Evolutionary conservation across 1,139 yeast genomes (phyloP).

Genomic region (Protomyces gravidus): DNA sequence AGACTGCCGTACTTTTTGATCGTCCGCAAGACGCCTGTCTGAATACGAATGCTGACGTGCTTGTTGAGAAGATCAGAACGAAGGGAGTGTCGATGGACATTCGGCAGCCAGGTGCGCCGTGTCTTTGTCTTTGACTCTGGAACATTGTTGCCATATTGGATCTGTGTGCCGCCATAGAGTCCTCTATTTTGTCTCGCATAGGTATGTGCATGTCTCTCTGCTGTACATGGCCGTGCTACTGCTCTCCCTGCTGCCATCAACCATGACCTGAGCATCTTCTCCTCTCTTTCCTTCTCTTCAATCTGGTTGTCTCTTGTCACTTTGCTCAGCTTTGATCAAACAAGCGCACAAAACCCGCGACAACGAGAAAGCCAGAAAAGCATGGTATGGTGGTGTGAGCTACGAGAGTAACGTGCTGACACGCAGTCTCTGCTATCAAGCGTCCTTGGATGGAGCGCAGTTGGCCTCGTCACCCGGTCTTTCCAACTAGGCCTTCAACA

Average conservation of each 20-base stretch:
- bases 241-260: no score
- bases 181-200: constrained; percentile 54
- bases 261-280: neutral
- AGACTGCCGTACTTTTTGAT: constrained; percentile 14
- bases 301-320: neutral
- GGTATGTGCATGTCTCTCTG: constrained; percentile 12
- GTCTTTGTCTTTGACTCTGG: constrained; percentile 76
- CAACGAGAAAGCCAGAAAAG: neutral
- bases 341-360: neutral
- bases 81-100: constrained; percentile 64
- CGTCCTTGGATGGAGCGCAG: constrained; percentile 25
- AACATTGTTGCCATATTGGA: constrained; percentile 69
- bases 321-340: neutral
- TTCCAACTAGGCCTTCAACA: constrained; percentile 22
- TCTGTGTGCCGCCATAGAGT: constrained; percentile 78
- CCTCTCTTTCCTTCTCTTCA: no score
- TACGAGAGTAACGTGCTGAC: no score
- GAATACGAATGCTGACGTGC: constrained; percentile 54
- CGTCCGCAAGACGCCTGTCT: constrained; percentile 38
- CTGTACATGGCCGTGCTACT: no score
- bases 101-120: constrained; percentile 74
- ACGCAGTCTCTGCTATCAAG: constrained; percentile 15
- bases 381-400: no score
- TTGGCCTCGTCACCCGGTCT: constrained; percentile 17
- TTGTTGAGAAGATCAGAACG: constrained; percentile 77